phyloP scores from a whole-genome alignment of 148 eudicot genomes.

The Rhododendron vialii region DNA sequence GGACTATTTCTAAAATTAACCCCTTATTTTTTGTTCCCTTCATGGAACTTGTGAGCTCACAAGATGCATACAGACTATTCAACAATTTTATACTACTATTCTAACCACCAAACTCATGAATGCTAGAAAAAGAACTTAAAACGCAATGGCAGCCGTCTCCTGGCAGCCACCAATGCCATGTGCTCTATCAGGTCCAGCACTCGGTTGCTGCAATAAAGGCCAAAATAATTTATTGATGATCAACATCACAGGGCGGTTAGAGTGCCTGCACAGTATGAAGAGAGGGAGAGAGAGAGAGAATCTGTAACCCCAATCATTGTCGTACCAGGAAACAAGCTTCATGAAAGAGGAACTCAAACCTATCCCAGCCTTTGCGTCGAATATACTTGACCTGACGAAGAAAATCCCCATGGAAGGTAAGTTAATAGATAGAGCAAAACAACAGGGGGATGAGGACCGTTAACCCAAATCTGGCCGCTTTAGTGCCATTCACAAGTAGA shows the following conservation, averaged over 20 bases:
- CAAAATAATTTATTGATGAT: neutral
- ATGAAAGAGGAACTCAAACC: slow-evolving; percentile 74
- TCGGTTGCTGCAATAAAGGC: slow-evolving; percentile 53
- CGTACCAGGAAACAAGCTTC: slow-evolving; percentile 91
- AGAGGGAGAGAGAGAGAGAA: slow-evolving; percentile 20
- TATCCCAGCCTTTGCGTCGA: slow-evolving; percentile 91
- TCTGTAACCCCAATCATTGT: slow-evolving; percentile 99
- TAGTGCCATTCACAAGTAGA: neutral
- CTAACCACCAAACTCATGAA: neutral
- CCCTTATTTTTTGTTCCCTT: neutral
- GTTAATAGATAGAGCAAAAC: neutral
- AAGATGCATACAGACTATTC: neutral
- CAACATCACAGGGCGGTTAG: no score
- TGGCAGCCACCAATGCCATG: slow-evolving; percentile 76
- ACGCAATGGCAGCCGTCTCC: neutral
- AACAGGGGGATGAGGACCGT: neutral
- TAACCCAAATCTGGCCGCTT: neutral
- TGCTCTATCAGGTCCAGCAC: slow-evolving; percentile 84
- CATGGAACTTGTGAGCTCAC: neutral
- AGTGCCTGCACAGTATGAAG: neutral
- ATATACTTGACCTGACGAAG: slow-evolving; percentile 76
- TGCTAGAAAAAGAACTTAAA: neutral
- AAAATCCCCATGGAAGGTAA: neutral
- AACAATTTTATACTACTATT: neutral
- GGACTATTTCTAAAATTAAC: no score